Percentiles rank a stretch among this genome's conserved stretches.
Conservation (phyloP, 257 asterid genomes). For the Voacanga thouarsii region DNA sequence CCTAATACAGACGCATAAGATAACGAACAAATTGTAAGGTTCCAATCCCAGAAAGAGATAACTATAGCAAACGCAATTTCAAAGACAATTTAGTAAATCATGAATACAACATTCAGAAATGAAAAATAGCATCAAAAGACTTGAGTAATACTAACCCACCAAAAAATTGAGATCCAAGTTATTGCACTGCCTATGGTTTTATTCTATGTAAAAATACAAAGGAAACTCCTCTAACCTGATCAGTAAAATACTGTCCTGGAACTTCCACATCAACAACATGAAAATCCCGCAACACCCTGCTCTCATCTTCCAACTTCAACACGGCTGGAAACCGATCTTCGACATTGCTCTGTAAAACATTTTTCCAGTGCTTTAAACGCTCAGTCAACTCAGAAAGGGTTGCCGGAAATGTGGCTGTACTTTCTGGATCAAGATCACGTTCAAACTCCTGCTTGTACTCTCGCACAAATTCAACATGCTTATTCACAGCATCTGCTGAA, state of each 20-base stretch:
- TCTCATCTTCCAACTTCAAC: slow-evolving; percentile 94
- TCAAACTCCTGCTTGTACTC: slow-evolving; percentile 98
- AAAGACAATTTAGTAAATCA: neutral
- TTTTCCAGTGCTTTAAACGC: slow-evolving; percentile 93
- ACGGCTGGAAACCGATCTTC: slow-evolving; percentile 98
- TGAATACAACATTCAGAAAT: neutral
- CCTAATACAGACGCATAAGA: slow-evolving; percentile 39
- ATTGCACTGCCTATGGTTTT: neutral
- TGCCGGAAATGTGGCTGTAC: slow-evolving; percentile 85
- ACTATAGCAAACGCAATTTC: neutral
- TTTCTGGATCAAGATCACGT: slow-evolving; percentile 97
- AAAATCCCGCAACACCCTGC: slow-evolving; percentile 94
- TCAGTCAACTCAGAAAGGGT: slow-evolving; percentile 95
- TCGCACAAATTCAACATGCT: slow-evolving; percentile 95
- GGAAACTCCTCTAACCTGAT: slow-evolving; percentile 54
- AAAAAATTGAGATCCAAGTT: neutral
- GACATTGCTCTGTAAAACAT: slow-evolving; percentile 91
- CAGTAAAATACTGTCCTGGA: slow-evolving; percentile 96
- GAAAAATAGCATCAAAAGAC: neutral
- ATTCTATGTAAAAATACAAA: neutral
- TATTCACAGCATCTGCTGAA: slow-evolving; percentile 98
- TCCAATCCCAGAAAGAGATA: neutral
- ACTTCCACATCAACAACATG: slow-evolving; percentile 98
- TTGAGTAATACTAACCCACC: neutral
- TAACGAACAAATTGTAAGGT: neutral